Evolutionary conservation across 2,329 filamentous ascomycete genomes (phyloP), one percentile per base, ranked within the genome.

Genomic region (Mycocentrospora acerina): DNA sequence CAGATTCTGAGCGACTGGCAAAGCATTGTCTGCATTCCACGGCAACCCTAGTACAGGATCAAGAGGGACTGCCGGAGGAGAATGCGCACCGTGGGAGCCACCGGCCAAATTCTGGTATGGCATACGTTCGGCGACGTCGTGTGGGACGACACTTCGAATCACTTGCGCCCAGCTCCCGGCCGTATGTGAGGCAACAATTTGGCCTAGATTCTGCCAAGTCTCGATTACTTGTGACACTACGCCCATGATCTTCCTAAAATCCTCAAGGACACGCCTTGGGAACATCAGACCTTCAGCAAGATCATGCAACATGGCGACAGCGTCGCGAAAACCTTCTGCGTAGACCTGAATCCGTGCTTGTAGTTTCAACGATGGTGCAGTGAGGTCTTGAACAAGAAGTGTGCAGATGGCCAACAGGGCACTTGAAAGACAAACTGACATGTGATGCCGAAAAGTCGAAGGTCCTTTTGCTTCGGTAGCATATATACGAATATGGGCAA

Each of bases 331-430:
- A 8, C 26, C 42, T 3, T 51, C 42, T 4, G 37, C 27, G 9
- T 56, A 51, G 1, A 29, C 7, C 14, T 25, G 12, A 4, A 32
- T 24, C 15, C 30, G 18, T 8, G 28, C 37, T 12, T 53, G 29
- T 11, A 40, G 29, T 6, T n/a, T 13, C 3, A 44, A 18, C 14
- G 40, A 44, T 7, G 51, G 25, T 14, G 25, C 22, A 7, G 19
- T 22, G 1, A 47, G 35, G 14, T 57, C 33, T 13, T 52, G 46
- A 4, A 59, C 30, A 4, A 59, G 39, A 2, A 62, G 40, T 2
- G 51, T 47, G 14, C 43, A 44, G 4, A 62, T 37, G 14, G 48
- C 34, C 3, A 62, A 50, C 2, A 64, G 42, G 11, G 51, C 48
- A 18, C 43, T 34, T 6, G 45, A 43, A 2, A 63, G 37, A 1